These are phyloP conservation scores for Colletotrichum cereale DNA, from an alignment of 2,329 filamentous ascomycete genomes.

Conservation along the genomic window DNA sequence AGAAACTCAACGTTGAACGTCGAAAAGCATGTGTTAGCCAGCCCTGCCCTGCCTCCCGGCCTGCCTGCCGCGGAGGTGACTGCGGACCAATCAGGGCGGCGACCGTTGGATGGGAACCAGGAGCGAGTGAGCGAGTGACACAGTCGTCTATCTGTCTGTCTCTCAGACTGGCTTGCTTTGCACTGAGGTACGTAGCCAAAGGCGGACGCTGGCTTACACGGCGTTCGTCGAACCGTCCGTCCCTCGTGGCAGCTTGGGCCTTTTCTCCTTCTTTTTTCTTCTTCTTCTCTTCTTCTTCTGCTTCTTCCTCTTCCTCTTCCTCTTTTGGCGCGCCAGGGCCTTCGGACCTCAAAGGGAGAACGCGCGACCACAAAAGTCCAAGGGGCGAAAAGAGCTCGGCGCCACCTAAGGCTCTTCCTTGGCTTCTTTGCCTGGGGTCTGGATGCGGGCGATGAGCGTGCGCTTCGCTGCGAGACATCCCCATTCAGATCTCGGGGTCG, in stretches of 20 bases:
- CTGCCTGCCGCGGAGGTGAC: not conserved
- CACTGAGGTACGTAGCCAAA: not conserved
- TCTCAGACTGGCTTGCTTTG: no score
- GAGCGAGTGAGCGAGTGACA: not conserved
- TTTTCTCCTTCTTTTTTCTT: not conserved
- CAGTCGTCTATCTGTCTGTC: no score
- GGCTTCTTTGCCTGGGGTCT: not conserved
- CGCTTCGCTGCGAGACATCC: conserved; percentile 4
- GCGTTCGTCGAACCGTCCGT: not conserved
- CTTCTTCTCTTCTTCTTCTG: accelerated
- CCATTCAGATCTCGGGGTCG: conserved; percentile 17
- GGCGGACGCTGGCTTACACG: not conserved
- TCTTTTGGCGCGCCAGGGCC: not conserved
- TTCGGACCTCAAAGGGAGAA: conserved; percentile 7
- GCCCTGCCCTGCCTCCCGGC: not conserved
- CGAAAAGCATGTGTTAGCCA: not conserved
- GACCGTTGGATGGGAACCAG: not conserved
- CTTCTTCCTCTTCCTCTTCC: no score
- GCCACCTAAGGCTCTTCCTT: conserved; percentile 19
- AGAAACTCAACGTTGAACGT: conserved; percentile 6
- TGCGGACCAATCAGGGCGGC: not conserved
- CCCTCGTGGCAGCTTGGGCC: conserved; percentile 19
- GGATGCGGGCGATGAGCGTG: not conserved
- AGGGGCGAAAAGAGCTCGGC: conserved; percentile 32
- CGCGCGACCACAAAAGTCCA: not conserved